These are phyloP conservation scores for Nakataea oryzae DNA, from an alignment of 2,329 filamentous ascomycete genomes.

Conservation along the genomic window DNA sequence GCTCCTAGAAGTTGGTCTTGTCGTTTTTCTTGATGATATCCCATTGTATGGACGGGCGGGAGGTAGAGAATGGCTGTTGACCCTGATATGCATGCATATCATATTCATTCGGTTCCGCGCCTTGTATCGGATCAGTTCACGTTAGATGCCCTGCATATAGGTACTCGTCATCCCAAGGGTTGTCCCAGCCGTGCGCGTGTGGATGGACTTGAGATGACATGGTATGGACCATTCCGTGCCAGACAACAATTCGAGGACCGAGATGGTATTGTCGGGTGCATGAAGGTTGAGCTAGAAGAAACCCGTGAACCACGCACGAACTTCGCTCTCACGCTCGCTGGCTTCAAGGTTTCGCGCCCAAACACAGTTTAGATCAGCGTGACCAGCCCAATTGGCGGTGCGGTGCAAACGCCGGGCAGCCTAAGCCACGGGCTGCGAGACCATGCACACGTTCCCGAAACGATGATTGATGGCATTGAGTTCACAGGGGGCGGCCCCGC, in stretches of 20 bases:
- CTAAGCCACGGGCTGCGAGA: not conserved
- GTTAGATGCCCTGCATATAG: not conserved
- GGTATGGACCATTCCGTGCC: not conserved
- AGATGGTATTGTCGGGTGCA: no score
- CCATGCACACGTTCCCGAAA: not conserved
- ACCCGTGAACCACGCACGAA: no score
- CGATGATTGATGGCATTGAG: no score
- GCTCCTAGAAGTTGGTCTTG: not conserved
- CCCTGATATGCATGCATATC: not conserved
- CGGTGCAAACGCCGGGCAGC: not conserved
- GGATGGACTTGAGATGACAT: not conserved
- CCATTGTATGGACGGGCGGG: not conserved
- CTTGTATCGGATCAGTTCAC: not conserved
- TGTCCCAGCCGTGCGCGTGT: not conserved
- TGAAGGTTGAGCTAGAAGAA: no score
- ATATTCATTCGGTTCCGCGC: not conserved
- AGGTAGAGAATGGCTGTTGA: not conserved
- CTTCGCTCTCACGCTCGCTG: no score
- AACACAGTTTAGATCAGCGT: not conserved
- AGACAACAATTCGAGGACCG: not conserved
- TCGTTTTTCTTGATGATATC: not conserved
- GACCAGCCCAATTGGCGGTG: no score
- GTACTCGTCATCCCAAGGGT: not conserved
- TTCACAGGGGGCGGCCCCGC: not conserved
- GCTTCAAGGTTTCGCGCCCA: not conserved